phyloP scores from a whole-genome alignment of 2,329 filamentous ascomycete species.

The Fusarium marasasianum region DNA sequence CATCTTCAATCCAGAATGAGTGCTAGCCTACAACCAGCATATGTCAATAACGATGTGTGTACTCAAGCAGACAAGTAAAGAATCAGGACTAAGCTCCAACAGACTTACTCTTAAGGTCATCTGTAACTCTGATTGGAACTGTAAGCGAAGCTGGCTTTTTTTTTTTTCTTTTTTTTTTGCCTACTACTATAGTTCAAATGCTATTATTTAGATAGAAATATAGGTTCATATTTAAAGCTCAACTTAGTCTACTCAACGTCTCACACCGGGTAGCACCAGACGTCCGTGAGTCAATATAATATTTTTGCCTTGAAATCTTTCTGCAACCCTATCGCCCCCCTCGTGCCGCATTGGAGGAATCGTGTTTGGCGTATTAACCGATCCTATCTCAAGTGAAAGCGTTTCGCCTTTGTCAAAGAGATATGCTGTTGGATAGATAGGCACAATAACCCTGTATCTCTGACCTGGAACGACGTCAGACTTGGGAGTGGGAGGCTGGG shows the following conservation, averaged over 20 bases:
- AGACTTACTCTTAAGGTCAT: too few relatives aligned
- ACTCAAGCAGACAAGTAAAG: too few relatives aligned
- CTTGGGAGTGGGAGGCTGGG: neutral
- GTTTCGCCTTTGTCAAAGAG: neutral
- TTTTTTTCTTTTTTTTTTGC: too few relatives aligned
- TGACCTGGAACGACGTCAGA: neutral
- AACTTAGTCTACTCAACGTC: neutral
- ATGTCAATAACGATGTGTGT: too few relatives aligned
- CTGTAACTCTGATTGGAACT: too few relatives aligned
- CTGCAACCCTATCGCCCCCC: neutral
- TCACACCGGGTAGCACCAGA: neutral
- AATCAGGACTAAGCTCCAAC: fast-evolving
- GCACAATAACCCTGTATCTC: neutral
- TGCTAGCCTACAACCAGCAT: too few relatives aligned
- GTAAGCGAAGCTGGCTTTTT: too few relatives aligned
- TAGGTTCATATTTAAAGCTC: too few relatives aligned
- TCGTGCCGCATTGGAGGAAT: neutral
- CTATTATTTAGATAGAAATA: too few relatives aligned
- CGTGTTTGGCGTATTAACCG: neutral
- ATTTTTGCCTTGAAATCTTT: neutral
- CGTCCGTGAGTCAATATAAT: neutral
- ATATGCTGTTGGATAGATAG: neutral
- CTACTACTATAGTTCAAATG: too few relatives aligned
- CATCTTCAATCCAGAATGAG: too few relatives aligned
- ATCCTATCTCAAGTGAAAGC: neutral